These are phyloP conservation scores for Leptographium radiaticola DNA, from an alignment of 2,329 filamentous ascomycete species.

Conservation along the genomic window DNA sequence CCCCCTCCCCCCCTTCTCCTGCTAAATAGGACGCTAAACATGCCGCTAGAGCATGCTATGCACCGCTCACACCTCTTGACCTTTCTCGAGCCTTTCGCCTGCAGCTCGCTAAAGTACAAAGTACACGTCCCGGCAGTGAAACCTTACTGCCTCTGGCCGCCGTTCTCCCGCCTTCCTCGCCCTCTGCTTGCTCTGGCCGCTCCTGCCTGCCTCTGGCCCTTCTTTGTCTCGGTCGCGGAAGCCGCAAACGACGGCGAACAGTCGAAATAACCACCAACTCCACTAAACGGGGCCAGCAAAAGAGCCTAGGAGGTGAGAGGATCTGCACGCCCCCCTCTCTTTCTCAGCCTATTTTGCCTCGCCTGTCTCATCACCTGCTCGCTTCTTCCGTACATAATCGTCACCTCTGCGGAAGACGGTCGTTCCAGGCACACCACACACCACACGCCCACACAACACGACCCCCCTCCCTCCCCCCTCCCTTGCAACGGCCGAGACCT, in stretches of 20 bases:
- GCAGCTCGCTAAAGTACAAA: background rate
- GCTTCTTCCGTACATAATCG: background rate
- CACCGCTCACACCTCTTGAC: background rate
- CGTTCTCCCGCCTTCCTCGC: background rate
- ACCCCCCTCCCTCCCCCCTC: background rate
- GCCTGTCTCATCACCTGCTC: background rate
- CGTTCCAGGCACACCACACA: background rate
- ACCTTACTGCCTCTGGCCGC: background rate
- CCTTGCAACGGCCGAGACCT: background rate
- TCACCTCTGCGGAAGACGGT: background rate
- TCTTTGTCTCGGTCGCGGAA: background rate
- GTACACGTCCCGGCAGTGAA: constrained; percentile 5
- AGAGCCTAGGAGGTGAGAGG: background rate
- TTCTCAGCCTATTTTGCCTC: too few relatives aligned
- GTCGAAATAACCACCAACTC: background rate
- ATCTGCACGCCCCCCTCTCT: background rate
- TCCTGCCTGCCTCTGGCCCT: background rate
- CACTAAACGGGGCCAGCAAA: background rate
- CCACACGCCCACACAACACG: too few relatives aligned
- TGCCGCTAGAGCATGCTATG: constrained; percentile 5
- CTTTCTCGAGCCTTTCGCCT: background rate
- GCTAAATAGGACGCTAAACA: constrained; percentile 1
- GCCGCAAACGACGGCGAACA: background rate
- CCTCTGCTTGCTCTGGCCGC: background rate
- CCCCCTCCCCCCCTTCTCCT: background rate